phyloP scores from a whole-genome alignment of 2,329 filamentous ascomycete species.

The Epichloe uncinata region DNA sequence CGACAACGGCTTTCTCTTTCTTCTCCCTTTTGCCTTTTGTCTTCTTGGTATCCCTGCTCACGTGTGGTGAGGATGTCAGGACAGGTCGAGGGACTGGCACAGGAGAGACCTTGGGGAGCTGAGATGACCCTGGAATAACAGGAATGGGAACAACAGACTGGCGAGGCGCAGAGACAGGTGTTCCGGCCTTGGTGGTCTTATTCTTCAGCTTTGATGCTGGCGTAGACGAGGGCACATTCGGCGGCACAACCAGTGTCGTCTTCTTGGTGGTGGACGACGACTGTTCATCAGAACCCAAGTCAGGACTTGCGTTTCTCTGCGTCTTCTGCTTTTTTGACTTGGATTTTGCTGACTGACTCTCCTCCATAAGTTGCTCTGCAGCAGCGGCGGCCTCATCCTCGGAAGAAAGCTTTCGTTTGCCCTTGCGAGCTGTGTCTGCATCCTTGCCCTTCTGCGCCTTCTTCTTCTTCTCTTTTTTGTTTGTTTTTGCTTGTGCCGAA shows the following conservation, averaged over 20 bases:
- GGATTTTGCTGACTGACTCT: slow-evolving; percentile 21
- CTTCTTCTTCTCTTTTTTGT: slow-evolving; percentile 14
- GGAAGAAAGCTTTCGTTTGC: slow-evolving; percentile 24
- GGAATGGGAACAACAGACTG: slow-evolving; percentile 23
- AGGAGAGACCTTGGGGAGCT: slow-evolving; percentile 14
- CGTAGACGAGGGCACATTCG: slow-evolving; percentile 14
- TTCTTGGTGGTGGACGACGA: slow-evolving; percentile 15
- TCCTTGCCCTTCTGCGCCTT: slow-evolving; percentile 5
- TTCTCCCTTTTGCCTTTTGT: slow-evolving; percentile 18
- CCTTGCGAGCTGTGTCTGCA: slow-evolving; percentile 16
- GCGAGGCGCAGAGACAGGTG: slow-evolving; percentile 16
- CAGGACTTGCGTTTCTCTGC: slow-evolving; percentile 19
- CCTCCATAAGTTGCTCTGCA: slow-evolving; percentile 21
- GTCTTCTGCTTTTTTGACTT: slow-evolving; percentile 30
- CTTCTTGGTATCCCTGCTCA: slow-evolving; percentile 16
- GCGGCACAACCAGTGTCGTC: slow-evolving; percentile 20
- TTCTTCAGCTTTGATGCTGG: slow-evolving; percentile 10
- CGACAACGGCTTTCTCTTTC: slow-evolving; percentile 11
- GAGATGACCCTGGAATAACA: slow-evolving; percentile 18
- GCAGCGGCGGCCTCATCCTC: slow-evolving; percentile 25
- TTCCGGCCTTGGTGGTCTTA: slow-evolving; percentile 11
- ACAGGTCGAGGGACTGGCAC: slow-evolving; percentile 10
- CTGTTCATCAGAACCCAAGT: slow-evolving; percentile 19
- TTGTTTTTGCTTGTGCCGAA: slow-evolving; percentile 9
- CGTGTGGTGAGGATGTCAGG: slow-evolving; percentile 9